phyloP scores from a whole-genome alignment of 352 stramenopile genomes.

The Chrysophaeum taylorii region DNA sequence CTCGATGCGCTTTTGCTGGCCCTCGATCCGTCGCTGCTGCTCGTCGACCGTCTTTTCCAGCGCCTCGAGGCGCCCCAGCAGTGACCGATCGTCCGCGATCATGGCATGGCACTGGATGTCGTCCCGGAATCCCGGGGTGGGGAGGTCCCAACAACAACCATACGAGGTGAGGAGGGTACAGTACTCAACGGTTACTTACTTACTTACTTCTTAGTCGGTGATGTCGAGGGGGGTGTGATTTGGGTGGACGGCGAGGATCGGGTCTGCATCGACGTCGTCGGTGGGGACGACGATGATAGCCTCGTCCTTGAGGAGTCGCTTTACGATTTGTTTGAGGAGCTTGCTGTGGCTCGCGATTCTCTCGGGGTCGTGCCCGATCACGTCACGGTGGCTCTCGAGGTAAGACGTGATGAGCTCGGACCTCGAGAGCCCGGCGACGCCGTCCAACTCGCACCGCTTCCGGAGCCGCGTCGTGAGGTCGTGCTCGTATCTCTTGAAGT shows the following conservation, averaged over 20 bases:
- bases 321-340: constrained; percentile 10
- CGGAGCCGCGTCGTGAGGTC: background rate
- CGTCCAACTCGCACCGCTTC: background rate
- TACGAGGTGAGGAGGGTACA: no score
- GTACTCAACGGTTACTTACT: no score
- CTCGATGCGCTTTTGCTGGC: no score
- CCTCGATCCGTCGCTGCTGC: background rate
- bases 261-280: background rate
- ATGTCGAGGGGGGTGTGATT: constrained; percentile 9
- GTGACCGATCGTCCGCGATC: no score
- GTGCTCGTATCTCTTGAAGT: background rate
- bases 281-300: background rate
- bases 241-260: constrained; percentile 3
- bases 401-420: constrained; percentile 1
- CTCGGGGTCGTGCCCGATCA: background rate
- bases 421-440: background rate
- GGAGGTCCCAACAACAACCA: no score
- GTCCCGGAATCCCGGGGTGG: no score
- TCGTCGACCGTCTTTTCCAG: background rate
- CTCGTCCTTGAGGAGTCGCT: constrained; percentile 11
- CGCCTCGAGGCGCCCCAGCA: background rate
- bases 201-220: no score
- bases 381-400: background rate
- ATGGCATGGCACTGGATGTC: no score
- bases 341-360: background rate